These are phyloP conservation scores for Suillus paluster DNA, from an alignment of 768 basidiomycete species.

Conservation along the genomic window DNA sequence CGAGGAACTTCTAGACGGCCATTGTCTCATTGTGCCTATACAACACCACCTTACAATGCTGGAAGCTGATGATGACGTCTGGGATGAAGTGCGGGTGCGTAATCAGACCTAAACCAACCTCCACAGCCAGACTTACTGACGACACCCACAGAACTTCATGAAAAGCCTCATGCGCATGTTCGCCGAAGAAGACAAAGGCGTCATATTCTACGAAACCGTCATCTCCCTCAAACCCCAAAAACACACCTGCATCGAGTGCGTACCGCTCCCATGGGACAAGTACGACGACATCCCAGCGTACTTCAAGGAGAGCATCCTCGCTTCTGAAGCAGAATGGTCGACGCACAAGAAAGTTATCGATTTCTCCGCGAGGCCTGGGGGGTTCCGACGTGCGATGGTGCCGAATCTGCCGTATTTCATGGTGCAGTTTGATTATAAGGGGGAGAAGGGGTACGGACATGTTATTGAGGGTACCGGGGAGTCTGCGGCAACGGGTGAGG, in stretches of 20 bases:
- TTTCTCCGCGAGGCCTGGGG: slow-evolving; percentile 87
- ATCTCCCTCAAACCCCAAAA: slow-evolving; percentile 83
- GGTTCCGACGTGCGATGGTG: slow-evolving; percentile 94
- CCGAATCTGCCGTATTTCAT: slow-evolving; percentile 98
- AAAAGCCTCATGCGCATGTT: slow-evolving; percentile 98
- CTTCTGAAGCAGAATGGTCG: slow-evolving; percentile 96
- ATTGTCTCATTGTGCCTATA: slow-evolving; percentile 94
- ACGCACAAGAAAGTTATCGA: slow-evolving; percentile 98
- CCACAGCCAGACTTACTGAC: slow-evolving; percentile 4
- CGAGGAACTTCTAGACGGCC: slow-evolving; percentile 90
- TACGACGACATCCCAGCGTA: slow-evolving; percentile 91
- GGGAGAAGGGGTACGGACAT: slow-evolving; percentile 97
- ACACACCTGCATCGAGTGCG: slow-evolving; percentile 92
- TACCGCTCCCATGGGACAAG: slow-evolving; percentile 88
- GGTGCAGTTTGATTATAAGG: slow-evolving; percentile 98
- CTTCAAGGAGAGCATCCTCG: slow-evolving; percentile 85
- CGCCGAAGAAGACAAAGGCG: slow-evolving; percentile 90
- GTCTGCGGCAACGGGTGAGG: slow-evolving; percentile 61
- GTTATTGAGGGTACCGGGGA: slow-evolving; percentile 92
- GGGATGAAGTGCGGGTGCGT: slow-evolving; percentile 93
- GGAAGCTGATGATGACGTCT: slow-evolving; percentile 95
- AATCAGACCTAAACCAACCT: slow-evolving; percentile 2
- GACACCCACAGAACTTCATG: slow-evolving; percentile 58
- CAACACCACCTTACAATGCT: slow-evolving; percentile 91
- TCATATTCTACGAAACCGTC: slow-evolving; percentile 95